Conservation (phyloP, 768 basidiomycete species). For the Collybiopsis luxurians region DNA sequence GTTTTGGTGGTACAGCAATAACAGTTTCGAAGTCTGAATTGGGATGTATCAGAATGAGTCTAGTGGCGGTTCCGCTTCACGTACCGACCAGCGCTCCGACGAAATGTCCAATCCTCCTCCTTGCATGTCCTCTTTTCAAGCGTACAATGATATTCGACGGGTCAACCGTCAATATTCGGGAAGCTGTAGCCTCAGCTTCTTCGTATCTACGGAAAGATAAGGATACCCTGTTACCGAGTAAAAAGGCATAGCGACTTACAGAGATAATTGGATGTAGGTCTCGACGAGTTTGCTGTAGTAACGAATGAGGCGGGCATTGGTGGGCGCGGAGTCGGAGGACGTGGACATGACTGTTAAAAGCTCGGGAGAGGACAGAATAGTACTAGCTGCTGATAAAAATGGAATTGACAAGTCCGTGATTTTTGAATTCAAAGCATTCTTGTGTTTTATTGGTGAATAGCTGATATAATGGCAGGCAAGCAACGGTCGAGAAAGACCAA, state of each 20-base stretch:
- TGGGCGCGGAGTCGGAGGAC: background rate
- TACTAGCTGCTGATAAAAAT: background rate
- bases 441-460: too few species aligned
- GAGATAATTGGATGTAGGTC: background rate
- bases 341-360: background rate
- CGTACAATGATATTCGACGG: background rate
- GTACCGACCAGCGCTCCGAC: constrained; percentile 1
- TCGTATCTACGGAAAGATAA: background rate
- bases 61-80: background rate
- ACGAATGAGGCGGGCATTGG: background rate
- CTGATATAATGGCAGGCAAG: too few species aligned
- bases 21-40: constrained; percentile 4
- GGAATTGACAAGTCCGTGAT: background rate
- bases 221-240: background rate
- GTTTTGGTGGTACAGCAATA: background rate
- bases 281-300: constrained; percentile 5
- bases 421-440: background rate
- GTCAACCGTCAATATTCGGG: constrained; percentile 1
- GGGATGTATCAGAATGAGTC: background rate
- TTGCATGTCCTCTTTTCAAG: constrained; percentile 2
- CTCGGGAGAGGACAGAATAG: background rate
- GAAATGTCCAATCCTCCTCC: background rate
- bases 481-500: too few species aligned
- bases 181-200: constrained; percentile 4
- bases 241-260: background rate